Percentiles rank a stretch among this genome's conserved stretches.
Conservation (phyloP, 2,329 filamentous ascomycete species). For the Aspergillus sp. region DNA sequence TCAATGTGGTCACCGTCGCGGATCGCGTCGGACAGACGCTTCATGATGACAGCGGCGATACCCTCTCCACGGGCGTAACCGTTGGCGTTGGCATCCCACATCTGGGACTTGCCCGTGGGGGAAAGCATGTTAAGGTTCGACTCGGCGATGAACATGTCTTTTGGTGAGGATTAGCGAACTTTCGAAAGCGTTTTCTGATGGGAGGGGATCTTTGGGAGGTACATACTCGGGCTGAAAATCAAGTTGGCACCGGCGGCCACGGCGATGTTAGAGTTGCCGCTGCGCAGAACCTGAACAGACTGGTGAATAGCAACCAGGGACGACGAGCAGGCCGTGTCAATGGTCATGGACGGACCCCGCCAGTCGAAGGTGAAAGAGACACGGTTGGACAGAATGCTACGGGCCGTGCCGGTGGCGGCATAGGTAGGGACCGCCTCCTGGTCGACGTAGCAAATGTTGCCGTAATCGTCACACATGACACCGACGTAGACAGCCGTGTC, state of each 20-base stretch:
- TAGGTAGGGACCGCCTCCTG: constrained; percentile 17
- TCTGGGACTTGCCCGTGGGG: constrained; percentile 26
- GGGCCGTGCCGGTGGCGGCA: constrained; percentile 23
- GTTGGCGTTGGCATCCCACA: constrained; percentile 24
- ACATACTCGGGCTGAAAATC: constrained; percentile 30
- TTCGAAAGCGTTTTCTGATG: too few species aligned
- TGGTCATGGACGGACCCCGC: constrained; percentile 39
- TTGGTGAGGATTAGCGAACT: too few species aligned
- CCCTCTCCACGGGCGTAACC: constrained; percentile 14
- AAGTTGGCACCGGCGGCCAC: constrained; percentile 34
- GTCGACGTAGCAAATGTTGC: constrained; percentile 16
- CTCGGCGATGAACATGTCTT: constrained; percentile 21
- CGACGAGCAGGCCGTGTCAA: constrained; percentile 47
- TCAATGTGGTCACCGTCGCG: constrained; percentile 8
- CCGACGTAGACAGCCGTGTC: constrained; percentile 27
- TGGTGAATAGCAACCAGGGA: constrained; percentile 31
- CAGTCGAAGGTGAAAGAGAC: constrained; percentile 40
- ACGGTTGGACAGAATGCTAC: constrained; percentile 37
- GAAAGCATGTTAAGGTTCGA: constrained; percentile 33
- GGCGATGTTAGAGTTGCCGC: neutral
- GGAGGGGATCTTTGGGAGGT: too few species aligned
- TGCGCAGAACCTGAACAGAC: constrained; percentile 10
- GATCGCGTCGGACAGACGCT: constrained; percentile 3
- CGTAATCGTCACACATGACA: constrained; percentile 26
- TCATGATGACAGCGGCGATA: constrained; percentile 8